Evolutionary conservation across 2,329 filamentous ascomycete species (phyloP).

Genomic region (Corynespora cassiicola): DNA sequence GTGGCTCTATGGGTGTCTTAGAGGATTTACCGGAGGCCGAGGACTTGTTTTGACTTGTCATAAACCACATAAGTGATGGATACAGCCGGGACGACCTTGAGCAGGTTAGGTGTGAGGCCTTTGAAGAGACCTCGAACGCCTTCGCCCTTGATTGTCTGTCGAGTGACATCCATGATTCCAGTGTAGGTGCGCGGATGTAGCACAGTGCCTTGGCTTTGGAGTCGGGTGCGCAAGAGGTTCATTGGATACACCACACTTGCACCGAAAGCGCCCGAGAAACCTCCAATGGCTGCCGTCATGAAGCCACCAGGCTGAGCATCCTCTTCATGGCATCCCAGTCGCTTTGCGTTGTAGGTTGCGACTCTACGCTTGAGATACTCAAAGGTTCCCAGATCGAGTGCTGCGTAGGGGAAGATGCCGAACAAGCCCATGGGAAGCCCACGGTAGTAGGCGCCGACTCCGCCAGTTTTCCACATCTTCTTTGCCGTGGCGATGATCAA

Average conservation of each 20-base stretch:
- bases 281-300: conserved; percentile 85
- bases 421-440: conserved; percentile 92
- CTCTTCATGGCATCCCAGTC: conserved; percentile 78
- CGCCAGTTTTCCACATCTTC: conserved; percentile 84
- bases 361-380: conserved; percentile 86
- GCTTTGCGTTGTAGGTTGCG: conserved; percentile 72
- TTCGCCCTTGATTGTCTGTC: conserved; percentile 82
- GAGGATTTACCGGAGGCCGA: conserved; percentile 44
- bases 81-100: conserved; percentile 95
- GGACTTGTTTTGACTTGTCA: conserved; percentile 47
- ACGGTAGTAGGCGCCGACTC: conserved; percentile 80
- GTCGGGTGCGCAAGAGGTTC: conserved; percentile 87
- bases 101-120: conserved; percentile 89
- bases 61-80: conserved; percentile 70
- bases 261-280: conserved; percentile 87
- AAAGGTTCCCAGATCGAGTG: conserved; percentile 95
- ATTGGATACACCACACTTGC: conserved; percentile 94
- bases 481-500: conserved; percentile 82
- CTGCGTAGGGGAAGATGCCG: conserved; percentile 97
- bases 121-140: conserved; percentile 89
- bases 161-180: conserved; percentile 87
- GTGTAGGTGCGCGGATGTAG: conserved; percentile 90
- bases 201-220: conserved; percentile 94
- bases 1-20: not conserved
- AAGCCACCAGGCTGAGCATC: conserved; percentile 78